These are phyloP conservation scores for Pelargonium cotyledonis DNA, from an alignment of 441 rosid genomes.

Conservation along the genomic window DNA sequence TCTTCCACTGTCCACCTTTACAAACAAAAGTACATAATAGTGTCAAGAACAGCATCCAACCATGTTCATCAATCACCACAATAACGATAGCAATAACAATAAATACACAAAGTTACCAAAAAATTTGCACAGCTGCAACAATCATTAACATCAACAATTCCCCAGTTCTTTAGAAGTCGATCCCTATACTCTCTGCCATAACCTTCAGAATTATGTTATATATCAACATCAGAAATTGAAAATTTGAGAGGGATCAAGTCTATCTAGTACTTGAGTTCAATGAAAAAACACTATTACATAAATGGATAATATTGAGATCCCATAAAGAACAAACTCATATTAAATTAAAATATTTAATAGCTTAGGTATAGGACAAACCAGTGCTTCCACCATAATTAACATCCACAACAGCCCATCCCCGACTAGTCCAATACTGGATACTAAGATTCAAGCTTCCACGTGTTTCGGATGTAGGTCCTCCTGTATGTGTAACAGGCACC, in stretches of 20 bases:
- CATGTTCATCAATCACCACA: conserved; percentile 4
- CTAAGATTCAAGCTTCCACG: conserved; percentile 58
- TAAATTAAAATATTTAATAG: background rate
- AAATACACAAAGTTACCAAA: conserved; percentile 44
- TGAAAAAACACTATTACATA: background rate
- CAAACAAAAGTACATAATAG: conserved; percentile 18
- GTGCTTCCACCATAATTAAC: conserved; percentile 98
- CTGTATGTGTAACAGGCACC: conserved; percentile 30
- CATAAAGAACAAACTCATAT: background rate
- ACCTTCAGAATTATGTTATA: conserved; percentile 39
- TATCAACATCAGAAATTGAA: conserved; percentile 3
- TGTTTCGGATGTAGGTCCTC: conserved; percentile 79
- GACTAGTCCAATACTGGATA: conserved; percentile 89
- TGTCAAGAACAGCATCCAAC: background rate
- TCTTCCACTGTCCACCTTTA: conserved; percentile 65
- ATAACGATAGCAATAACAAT: conserved; percentile 2
- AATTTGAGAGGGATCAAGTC: background rate
- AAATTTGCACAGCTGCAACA: conserved; percentile 83
- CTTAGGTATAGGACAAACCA: conserved; percentile 42
- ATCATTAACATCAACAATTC: conserved; percentile 87
- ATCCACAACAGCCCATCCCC: conserved; percentile 94
- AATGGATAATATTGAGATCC: background rate
- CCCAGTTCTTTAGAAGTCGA: conserved; percentile 62
- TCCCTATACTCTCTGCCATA: conserved; percentile 88
- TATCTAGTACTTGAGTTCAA: background rate